phyloP scores from a whole-genome alignment of 2,329 filamentous ascomycete genomes.

The Aureobasidium sp. region DNA sequence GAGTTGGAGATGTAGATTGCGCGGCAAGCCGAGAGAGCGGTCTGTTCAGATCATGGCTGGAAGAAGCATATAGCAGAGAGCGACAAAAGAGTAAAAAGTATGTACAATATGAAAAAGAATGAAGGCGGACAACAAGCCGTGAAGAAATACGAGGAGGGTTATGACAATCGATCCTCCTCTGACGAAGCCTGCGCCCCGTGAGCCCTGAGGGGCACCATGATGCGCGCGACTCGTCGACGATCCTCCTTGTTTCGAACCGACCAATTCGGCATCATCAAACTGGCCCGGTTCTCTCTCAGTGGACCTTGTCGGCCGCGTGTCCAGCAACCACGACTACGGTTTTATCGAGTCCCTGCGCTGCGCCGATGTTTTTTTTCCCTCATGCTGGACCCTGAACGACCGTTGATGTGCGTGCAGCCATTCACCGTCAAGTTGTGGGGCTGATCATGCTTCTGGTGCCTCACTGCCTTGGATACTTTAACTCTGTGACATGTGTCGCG shows the following conservation, averaged over 20 bases:
- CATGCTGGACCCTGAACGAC: background rate
- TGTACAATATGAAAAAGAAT: background rate
- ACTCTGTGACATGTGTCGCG: background rate
- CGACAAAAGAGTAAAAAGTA: background rate
- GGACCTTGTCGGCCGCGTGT: background rate
- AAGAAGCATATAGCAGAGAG: background rate
- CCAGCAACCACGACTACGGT: background rate
- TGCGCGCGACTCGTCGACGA: slow-evolving; percentile 4
- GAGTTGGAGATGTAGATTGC: background rate
- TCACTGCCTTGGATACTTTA: background rate
- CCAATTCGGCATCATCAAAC: background rate
- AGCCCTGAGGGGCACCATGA: slow-evolving; percentile 6
- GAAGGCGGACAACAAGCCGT: background rate
- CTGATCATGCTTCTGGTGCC: background rate
- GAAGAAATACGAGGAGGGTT: background rate
- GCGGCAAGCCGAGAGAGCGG: background rate
- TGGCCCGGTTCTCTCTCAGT: background rate
- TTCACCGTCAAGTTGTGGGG: background rate
- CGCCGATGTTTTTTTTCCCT: background rate
- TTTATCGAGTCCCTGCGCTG: background rate
- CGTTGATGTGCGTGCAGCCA: background rate
- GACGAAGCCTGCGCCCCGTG: background rate
- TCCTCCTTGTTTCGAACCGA: slow-evolving; percentile 5
- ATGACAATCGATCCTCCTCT: slow-evolving; percentile 5
- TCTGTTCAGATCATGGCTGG: background rate